Conservation (phyloP, 371 early-diverging fungal species). For the Blyttiomyces sp. region DNA sequence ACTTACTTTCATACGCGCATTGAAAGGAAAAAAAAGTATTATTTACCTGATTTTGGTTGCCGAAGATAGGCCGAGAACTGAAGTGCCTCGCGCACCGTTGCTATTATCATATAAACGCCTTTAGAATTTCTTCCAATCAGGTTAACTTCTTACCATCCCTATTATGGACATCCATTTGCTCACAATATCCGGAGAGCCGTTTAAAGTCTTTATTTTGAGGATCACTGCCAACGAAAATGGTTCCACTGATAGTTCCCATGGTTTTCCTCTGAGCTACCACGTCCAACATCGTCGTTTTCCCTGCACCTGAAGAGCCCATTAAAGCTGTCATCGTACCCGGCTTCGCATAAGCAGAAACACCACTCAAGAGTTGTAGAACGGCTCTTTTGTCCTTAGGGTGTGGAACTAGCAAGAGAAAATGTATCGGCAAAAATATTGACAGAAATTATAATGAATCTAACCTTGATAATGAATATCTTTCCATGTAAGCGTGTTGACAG, state of each 20-base stretch:
- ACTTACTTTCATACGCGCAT: not conserved
- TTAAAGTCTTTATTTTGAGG: conserved; percentile 51
- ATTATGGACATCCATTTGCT: conserved; percentile 83
- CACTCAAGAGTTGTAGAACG: conserved; percentile 16
- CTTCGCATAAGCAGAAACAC: conserved; percentile 22
- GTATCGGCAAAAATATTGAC: not conserved
- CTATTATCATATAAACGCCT: no score
- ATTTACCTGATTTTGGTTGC: conserved; percentile 55
- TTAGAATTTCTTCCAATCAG: conserved; percentile 2
- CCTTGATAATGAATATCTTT: conserved; percentile 9
- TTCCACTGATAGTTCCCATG: conserved; percentile 68
- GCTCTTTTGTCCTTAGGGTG: conserved; percentile 15
- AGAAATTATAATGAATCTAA: not conserved
- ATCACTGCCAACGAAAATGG: conserved; percentile 35
- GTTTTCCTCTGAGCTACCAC: conserved; percentile 73
- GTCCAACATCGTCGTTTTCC: conserved; percentile 55
- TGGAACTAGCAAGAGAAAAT: conserved; percentile 7
- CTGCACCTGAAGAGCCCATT: conserved; percentile 38
- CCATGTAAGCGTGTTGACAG: conserved; percentile 13
- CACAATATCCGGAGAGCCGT: conserved; percentile 74
- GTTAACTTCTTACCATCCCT: conserved; percentile 44
- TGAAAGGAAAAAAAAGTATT: no score
- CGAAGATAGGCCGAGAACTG: conserved; percentile 81
- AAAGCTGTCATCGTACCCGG: conserved; percentile 36
- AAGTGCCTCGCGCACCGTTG: conserved; percentile 87